Evolutionary conservation across 2,329 filamentous ascomycete species (phyloP).

Genomic region (Cordyceps tenuipes): DNA sequence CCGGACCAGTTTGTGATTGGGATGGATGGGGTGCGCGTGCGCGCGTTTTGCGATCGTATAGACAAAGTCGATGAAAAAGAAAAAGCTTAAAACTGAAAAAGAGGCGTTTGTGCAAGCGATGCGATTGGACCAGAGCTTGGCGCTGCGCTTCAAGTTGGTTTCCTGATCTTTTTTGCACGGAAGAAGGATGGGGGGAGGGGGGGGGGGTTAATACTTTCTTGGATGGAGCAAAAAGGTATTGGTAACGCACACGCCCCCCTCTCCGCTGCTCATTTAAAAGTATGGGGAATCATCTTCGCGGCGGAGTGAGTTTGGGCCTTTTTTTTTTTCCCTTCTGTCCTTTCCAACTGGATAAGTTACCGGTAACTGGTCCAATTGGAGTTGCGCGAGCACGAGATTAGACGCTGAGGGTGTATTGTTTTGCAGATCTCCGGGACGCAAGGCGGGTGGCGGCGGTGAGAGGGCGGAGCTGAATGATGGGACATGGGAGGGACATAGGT

Average conservation of each 20-base stretch:
- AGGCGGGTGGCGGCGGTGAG: neutral
- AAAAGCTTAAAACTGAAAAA: neutral
- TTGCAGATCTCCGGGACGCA: neutral
- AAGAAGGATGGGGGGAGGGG: neutral
- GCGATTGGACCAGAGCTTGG: neutral
- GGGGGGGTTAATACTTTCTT: neutral
- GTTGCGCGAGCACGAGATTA: slow-evolving; percentile 1
- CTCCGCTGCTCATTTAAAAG: slow-evolving; percentile 12
- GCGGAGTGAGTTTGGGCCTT: neutral
- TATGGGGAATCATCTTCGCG: neutral
- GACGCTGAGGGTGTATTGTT: neutral
- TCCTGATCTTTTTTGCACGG: neutral
- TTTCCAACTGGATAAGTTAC: neutral
- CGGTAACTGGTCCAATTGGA: neutral
- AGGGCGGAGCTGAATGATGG: neutral
- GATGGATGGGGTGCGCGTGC: too few relatives aligned
- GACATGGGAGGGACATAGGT: neutral
- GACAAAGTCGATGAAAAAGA: too few relatives aligned
- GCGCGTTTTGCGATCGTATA: too few relatives aligned
- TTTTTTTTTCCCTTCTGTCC: too few relatives aligned
- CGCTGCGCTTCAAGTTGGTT: neutral
- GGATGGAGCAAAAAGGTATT: too few relatives aligned
- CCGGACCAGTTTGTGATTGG: too few relatives aligned
- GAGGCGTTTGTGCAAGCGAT: neutral
- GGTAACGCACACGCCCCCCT: neutral